A percentile compares a stretch with the other conserved stretches of the same genome.
phyloP scores from a whole-genome alignment of 2,329 filamentous ascomycete genomes.

The Tolypocladium tropicale region DNA sequence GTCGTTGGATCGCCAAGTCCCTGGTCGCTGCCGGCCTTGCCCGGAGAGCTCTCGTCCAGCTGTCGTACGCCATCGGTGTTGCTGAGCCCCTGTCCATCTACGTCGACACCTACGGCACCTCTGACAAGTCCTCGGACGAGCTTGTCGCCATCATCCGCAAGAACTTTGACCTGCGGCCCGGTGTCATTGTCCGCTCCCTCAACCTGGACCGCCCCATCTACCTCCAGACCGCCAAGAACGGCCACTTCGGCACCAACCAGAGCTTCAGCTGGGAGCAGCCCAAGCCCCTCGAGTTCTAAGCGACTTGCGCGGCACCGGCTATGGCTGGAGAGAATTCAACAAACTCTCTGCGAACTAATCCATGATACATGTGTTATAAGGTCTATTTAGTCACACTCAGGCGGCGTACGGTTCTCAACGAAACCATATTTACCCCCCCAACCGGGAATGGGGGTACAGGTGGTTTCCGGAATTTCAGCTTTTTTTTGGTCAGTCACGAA shows the following conservation, averaged over 20 bases:
- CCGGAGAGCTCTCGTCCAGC: conserved; percentile 89
- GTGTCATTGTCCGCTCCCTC: conserved; percentile 97
- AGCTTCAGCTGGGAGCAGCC: conserved; percentile 97
- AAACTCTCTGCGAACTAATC: conserved; percentile 21
- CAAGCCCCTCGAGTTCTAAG: conserved; percentile 86
- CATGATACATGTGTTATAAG: conserved; percentile 26
- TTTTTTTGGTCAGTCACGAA: conserved; percentile 7
- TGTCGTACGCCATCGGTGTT: conserved; percentile 98
- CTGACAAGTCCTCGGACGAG: conserved; percentile 78
- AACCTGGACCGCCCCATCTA: conserved; percentile 95
- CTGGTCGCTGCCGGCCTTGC: conserved; percentile 81
- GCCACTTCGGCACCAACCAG: conserved; percentile 97
- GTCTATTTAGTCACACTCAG: conserved; percentile 25
- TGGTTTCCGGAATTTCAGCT: conserved; percentile 21
- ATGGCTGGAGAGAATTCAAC: conserved; percentile 29
- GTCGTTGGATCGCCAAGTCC: conserved; percentile 98
- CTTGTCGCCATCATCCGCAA: conserved; percentile 87
- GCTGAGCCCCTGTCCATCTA: conserved; percentile 96
- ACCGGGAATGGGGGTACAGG: conserved; percentile 20
- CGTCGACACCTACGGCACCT: conserved; percentile 96
- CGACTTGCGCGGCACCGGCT: conserved; percentile 5
- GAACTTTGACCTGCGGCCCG: conserved; percentile 97
- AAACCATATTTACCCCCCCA: conserved; percentile 25
- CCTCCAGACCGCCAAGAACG: conserved; percentile 97
- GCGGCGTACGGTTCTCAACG: conserved; percentile 38